Evolutionary conservation across 345 rosid genomes (phyloP).

Genomic region (Syzygium aqueum): DNA sequence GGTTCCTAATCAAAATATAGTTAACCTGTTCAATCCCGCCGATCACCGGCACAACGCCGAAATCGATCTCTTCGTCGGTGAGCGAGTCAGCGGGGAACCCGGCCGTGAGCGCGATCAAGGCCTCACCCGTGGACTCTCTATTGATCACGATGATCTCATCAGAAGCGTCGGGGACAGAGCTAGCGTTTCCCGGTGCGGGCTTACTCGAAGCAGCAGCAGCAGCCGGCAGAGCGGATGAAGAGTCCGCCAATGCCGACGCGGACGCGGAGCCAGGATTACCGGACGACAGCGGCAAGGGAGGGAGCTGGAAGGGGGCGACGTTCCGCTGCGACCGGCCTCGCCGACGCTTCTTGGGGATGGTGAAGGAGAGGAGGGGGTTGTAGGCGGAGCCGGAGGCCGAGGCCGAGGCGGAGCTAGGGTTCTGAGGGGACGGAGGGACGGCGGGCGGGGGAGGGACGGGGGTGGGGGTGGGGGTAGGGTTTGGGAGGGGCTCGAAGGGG

Average conservation of each 20-base stretch:
- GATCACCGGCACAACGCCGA: constrained; percentile 61
- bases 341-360: constrained; percentile 75
- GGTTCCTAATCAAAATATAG: constrained; percentile 85
- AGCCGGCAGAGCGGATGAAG: constrained; percentile 7
- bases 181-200: background rate
- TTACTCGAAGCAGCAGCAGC: constrained; percentile 16
- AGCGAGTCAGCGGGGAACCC: constrained; percentile 94
- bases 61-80: constrained; percentile 85
- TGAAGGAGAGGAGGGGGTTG: constrained; percentile 45
- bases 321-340: constrained; percentile 78
- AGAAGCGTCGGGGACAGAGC: constrained; percentile 27
- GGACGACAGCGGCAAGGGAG: constrained; percentile 2
- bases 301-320: constrained; percentile 25
- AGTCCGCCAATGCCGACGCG: background rate
- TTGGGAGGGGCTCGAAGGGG: constrained; percentile 28
- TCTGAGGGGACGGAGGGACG: constrained; percentile 9
- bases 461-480: constrained; percentile 16
- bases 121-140: constrained; percentile 85
- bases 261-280: background rate
- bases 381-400: constrained; percentile 11
- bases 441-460: constrained; percentile 15
- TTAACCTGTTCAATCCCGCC: constrained; percentile 98
- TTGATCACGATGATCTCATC: constrained; percentile 93
- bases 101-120: constrained; percentile 74
- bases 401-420: constrained; percentile 10